These are phyloP conservation scores for Cordyceps cateniannulata DNA, from an alignment of 2,329 filamentous ascomycete species.

Conservation along the genomic window DNA sequence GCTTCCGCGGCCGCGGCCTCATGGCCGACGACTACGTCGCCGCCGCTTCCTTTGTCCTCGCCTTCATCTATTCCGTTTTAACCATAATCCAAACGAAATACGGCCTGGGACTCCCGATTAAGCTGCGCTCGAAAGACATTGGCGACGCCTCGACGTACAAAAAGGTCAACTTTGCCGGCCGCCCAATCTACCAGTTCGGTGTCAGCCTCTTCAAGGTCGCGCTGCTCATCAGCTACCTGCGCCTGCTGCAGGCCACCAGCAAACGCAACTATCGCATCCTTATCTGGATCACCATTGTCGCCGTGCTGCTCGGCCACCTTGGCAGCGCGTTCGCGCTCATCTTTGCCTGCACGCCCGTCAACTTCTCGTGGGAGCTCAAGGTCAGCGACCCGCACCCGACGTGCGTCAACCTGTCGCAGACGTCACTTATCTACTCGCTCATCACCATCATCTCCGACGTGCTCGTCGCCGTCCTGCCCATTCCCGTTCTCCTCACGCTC, in stretches of 20 bases:
- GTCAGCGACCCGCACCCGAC: slow-evolving; percentile 23
- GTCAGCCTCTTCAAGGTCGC: slow-evolving; percentile 52
- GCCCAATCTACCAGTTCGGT: slow-evolving; percentile 48
- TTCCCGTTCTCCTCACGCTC: slow-evolving; percentile 42
- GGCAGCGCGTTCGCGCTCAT: slow-evolving; percentile 43
- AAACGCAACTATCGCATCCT: slow-evolving; percentile 36
- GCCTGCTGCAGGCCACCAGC: slow-evolving; percentile 42
- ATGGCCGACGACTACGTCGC: slow-evolving; percentile 41
- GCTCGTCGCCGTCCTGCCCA: slow-evolving; percentile 42
- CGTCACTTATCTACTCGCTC: slow-evolving; percentile 43
- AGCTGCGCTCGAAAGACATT: slow-evolving; percentile 30
- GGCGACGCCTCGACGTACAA: slow-evolving; percentile 37
- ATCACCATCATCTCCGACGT: slow-evolving; percentile 47
- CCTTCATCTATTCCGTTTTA: slow-evolving; percentile 41
- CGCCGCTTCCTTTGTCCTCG: slow-evolving; percentile 35
- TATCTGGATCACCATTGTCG: slow-evolving; percentile 37
- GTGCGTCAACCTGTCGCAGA: slow-evolving; percentile 39
- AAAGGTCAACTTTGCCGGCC: slow-evolving; percentile 44
- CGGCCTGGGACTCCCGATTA: slow-evolving; percentile 44
- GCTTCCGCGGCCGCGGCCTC: slow-evolving; percentile 35
- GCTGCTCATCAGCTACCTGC: slow-evolving; percentile 46
- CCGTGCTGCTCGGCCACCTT: slow-evolving; percentile 40
- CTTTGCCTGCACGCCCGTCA: slow-evolving; percentile 43
- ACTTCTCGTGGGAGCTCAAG: slow-evolving; percentile 36
- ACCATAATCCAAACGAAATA: slow-evolving; percentile 48